These are phyloP conservation scores for Aspergillus quadricinctus DNA, from an alignment of 2,329 filamentous ascomycete species.

Conservation along the genomic window DNA sequence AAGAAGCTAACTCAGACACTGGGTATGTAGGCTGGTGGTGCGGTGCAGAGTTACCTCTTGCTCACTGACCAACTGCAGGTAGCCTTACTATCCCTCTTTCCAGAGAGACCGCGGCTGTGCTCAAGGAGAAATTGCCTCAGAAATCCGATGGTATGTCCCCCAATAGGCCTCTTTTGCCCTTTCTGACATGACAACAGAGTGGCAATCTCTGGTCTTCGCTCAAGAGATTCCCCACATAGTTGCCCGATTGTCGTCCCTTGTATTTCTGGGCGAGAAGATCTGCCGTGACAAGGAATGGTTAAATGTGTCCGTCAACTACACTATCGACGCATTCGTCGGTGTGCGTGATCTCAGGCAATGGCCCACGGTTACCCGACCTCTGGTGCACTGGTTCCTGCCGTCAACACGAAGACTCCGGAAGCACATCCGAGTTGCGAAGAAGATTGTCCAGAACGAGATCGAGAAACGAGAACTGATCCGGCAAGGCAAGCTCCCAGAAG, in stretches of 20 bases:
- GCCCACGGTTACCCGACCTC: constrained; percentile 38
- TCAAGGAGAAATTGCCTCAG: constrained; percentile 20
- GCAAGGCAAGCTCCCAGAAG: constrained; percentile 15
- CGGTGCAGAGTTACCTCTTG: not conserved
- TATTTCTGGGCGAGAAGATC: constrained; percentile 50
- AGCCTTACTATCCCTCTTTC: constrained; percentile 24
- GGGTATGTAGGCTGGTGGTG: constrained; percentile 13
- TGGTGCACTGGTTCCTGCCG: constrained; percentile 45
- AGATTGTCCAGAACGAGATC: constrained; percentile 30
- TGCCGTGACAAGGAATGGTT: constrained; percentile 54
- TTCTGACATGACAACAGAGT: constrained; percentile 37
- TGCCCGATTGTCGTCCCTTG: constrained; percentile 51
- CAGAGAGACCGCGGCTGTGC: constrained; percentile 18
- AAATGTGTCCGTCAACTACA: constrained; percentile 28
- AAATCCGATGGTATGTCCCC: constrained; percentile 21
- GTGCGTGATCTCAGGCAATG: constrained; percentile 40
- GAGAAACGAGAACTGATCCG: constrained; percentile 18
- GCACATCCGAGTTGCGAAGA: constrained; percentile 34
- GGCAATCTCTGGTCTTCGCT: constrained; percentile 53
- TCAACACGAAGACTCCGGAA: constrained; percentile 35
- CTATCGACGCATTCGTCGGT: constrained; percentile 18
- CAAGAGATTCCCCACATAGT: constrained; percentile 50
- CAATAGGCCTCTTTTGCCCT: not conserved
- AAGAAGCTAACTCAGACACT: constrained; percentile 29
- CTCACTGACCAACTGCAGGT: constrained; percentile 10